Conservation (phyloP, 2,329 filamentous ascomycete species). For the Fusarium transvaalense region DNA sequence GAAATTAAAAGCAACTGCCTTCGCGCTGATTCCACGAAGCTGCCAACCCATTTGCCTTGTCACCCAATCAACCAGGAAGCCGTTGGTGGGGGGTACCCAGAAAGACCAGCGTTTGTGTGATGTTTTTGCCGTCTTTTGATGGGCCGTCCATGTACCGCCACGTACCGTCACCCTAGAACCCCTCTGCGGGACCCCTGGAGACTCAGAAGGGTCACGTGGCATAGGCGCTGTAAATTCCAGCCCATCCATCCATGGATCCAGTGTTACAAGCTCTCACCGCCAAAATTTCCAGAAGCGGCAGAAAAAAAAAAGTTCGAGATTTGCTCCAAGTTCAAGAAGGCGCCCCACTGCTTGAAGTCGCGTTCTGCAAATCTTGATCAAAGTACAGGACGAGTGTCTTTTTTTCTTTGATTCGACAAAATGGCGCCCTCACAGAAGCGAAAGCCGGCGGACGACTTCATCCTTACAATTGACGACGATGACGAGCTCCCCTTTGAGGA, state of each 20-base stretch:
- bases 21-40: slow-evolving; percentile 47
- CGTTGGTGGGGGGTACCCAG: slow-evolving; percentile 46
- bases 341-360: slow-evolving; percentile 40
- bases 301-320: slow-evolving; percentile 50
- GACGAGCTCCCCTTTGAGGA: slow-evolving; percentile 66
- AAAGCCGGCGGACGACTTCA: slow-evolving; percentile 67
- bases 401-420: slow-evolving; percentile 32
- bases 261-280: slow-evolving; percentile 46
- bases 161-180: slow-evolving; percentile 32
- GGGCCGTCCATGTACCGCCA: slow-evolving; percentile 22
- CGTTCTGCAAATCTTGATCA: slow-evolving; percentile 41
- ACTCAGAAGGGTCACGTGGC: slow-evolving; percentile 38
- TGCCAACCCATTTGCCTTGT: slow-evolving; percentile 41
- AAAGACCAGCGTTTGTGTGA: slow-evolving; percentile 28
- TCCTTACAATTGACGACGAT: slow-evolving; percentile 71
- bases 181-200: slow-evolving; percentile 29
- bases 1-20: slow-evolving; percentile 48
- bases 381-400: slow-evolving; percentile 7
- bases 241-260: no score
- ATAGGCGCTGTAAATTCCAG: not conserved
- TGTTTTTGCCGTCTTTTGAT: slow-evolving; percentile 26
- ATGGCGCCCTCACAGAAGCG: slow-evolving; percentile 65
- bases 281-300: slow-evolving; percentile 51
- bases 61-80: slow-evolving; percentile 50
- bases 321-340: slow-evolving; percentile 21